Base-by-base conservation (phyloP, 2,329 filamentous ascomycete genomes). In the Phyllosticta citriasiana region DNA sequence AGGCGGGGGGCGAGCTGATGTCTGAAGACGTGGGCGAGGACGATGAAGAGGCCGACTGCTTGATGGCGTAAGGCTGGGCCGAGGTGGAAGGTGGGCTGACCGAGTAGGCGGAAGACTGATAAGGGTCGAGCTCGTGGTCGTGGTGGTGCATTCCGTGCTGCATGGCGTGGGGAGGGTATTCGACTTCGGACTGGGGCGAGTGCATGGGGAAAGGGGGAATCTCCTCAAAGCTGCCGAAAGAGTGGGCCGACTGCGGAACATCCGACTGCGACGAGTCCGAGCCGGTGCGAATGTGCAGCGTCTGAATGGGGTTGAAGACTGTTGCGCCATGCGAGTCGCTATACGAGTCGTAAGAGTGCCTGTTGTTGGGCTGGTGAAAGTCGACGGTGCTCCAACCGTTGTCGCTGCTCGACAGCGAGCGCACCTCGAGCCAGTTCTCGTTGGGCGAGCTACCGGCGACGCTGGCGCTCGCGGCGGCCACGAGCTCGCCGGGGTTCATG, bases 271-370 rank as follows among this genome's bases (percentile, higher is more conserved):
- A 84, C 1, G 89, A 94, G 2, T 61, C 58, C 3, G 92, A 96
- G 9, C 35, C 86, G 60, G 88, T 92, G 67, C 92, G 85, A 69
- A 96, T 82, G 77, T 97, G 93, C 57, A 97, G 79, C 0, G 91
- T 95, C 76, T 96, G 89, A 64, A 88, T 85, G 1, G 93, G 93
- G 75, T 97, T 96, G 80, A 96, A 95, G 70, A 96, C 92, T 66
- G 89, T 86, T 14, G 78, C 77, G 62, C 76, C 77, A 51, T 71
- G 68, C 10, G 64, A 66, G 53, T 86, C 79, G 54, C 82, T 79
- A 67, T 81, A 81, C 35, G 83, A 81, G 66, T 93, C 88, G 66
- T 88, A 85, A 47, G 86, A 88, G 64, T 84, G 86, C 63, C 86
- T 86, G 40, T 47, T 47, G 64, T 72, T 70, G 27, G 67, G 66